A percentile compares a stretch with the other conserved stretches of the same genome.
Conservation (phyloP, 75 land plant genomes). For the Larix kaempferi region DNA sequence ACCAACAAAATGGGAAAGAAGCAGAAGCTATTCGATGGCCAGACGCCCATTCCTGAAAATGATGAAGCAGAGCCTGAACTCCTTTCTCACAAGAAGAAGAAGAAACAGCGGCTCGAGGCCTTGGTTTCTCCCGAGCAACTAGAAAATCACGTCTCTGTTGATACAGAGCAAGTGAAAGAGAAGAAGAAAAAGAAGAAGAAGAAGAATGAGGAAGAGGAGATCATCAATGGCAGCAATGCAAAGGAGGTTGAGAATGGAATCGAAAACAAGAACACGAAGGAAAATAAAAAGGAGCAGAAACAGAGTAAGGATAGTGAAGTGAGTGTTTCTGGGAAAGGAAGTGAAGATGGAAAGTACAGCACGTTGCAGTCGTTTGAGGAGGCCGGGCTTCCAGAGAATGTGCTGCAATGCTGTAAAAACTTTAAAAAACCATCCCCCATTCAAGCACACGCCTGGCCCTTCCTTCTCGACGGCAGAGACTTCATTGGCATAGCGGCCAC, state of each 20-base stretch:
- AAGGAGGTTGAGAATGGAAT: neutral
- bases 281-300: conserved; percentile 4
- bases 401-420: conserved; percentile 70
- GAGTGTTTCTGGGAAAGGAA: conserved; percentile 54
- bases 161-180: neutral
- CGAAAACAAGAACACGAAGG: conserved; percentile 8
- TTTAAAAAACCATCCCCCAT: conserved; percentile 91
- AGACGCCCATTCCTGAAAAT: no score
- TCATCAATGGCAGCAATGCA: neutral
- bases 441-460: conserved; percentile 92
- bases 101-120: neutral
- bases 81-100: neutral
- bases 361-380: conserved; percentile 57
- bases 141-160: neutral
- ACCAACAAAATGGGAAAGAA: no score
- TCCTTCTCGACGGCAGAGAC: conserved; percentile 83
- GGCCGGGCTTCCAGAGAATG: conserved; percentile 47
- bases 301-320: conserved; percentile 5
- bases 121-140: neutral
- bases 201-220: conserved; percentile 17
- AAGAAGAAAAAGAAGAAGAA: conserved; percentile 10
- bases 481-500: conserved; percentile 93
- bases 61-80: no score
- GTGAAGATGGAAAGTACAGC: conserved; percentile 51
- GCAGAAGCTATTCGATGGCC: no score